These are phyloP conservation scores for Aspergillus alliaceus DNA, from an alignment of 2,329 filamentous ascomycete genomes.

Conservation along the genomic window DNA sequence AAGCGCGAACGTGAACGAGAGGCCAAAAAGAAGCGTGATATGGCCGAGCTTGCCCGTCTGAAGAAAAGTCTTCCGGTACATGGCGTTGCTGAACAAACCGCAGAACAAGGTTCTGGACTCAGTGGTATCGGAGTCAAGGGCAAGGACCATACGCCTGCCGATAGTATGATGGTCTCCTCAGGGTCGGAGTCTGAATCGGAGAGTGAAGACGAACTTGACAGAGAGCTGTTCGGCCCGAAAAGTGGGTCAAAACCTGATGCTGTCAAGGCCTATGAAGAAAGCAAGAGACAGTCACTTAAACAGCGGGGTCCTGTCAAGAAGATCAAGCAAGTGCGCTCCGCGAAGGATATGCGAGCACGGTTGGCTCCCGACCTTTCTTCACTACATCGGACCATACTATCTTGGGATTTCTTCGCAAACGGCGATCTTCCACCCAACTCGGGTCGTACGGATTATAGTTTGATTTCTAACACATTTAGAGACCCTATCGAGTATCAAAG, in stretches of 20 bases:
- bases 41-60: conserved; percentile 68
- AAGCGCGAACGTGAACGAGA: conserved; percentile 74
- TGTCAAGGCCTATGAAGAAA: conserved; percentile 49
- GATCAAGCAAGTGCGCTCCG: conserved; percentile 73
- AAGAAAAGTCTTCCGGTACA: conserved; percentile 56
- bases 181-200: conserved; percentile 66
- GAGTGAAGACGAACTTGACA: conserved; percentile 72
- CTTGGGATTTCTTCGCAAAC: conserved; percentile 92
- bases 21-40: conserved; percentile 70
- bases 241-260: conserved; percentile 39
- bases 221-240: conserved; percentile 62
- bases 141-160: conserved; percentile 73
- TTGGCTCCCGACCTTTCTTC: conserved; percentile 84
- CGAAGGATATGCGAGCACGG: conserved; percentile 91
- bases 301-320: conserved; percentile 78
- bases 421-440: conserved; percentile 79
- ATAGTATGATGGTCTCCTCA: conserved; percentile 86
- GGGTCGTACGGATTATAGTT: conserved; percentile 68
- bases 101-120: conserved; percentile 76
- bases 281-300: conserved; percentile 51
- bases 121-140: conserved; percentile 70
- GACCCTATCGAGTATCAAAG: conserved; percentile 78
- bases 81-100: conserved; percentile 55
- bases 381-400: conserved; percentile 80
- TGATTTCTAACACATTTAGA: conserved; percentile 75